Evolutionary conservation across 345 rosid species (phyloP).

Genomic region (Eucalyptus microcorys): DNA sequence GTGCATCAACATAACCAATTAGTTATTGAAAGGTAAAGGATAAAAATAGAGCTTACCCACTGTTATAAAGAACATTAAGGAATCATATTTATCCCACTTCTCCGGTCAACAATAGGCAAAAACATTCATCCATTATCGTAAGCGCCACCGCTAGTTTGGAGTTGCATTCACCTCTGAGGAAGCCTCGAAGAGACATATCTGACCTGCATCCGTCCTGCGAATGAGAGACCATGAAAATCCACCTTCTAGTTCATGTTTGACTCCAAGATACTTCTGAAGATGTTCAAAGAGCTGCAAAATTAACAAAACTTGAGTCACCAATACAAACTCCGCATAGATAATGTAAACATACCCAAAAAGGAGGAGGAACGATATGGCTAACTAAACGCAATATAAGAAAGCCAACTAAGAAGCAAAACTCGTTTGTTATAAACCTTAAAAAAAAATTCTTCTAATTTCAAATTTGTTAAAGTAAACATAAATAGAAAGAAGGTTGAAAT

Average conservation of each 20-base stretch:
- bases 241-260: slow-evolving; percentile 65
- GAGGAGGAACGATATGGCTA: neutral
- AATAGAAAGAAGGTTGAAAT: neutral
- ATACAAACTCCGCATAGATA: neutral
- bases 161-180: slow-evolving; percentile 56
- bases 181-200: slow-evolving; percentile 30
- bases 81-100: slow-evolving; percentile 74
- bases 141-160: slow-evolving; percentile 74
- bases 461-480: neutral
- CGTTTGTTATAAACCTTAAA: neutral
- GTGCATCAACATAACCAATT: neutral
- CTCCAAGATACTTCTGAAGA: slow-evolving; percentile 69
- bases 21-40: neutral
- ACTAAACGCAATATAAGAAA: neutral
- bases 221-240: slow-evolving; percentile 83
- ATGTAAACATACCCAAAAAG: neutral
- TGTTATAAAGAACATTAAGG: slow-evolving; percentile 69
- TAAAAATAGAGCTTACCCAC: slow-evolving; percentile 40
- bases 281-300: slow-evolving; percentile 52
- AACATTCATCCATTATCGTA: slow-evolving; percentile 85
- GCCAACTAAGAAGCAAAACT: neutral
- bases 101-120: slow-evolving; percentile 69
- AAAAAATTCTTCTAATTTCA: neutral
- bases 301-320: neutral
- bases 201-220: slow-evolving; percentile 41